These are phyloP conservation scores for Nemania abortiva DNA, from an alignment of 2,329 filamentous ascomycete genomes.

Conservation along the genomic window DNA sequence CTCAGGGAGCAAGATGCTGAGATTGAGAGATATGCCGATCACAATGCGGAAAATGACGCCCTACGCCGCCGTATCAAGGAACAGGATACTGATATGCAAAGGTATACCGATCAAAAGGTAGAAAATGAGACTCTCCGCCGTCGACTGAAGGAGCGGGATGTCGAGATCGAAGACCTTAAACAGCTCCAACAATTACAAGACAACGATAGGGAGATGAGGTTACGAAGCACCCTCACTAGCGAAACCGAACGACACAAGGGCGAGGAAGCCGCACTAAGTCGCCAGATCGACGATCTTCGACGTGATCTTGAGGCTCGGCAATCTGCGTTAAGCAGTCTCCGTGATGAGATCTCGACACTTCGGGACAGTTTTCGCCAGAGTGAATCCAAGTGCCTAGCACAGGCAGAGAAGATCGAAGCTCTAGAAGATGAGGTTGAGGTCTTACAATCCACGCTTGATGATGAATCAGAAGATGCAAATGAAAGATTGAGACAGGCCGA, in stretches of 20 bases:
- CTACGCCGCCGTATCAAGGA: not conserved
- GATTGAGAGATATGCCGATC: not conserved
- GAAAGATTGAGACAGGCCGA: constrained; percentile 60
- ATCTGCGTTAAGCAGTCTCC: constrained; percentile 72
- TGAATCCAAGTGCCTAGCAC: constrained; percentile 70
- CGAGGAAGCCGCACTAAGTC: constrained; percentile 76
- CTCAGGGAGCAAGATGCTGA: not conserved
- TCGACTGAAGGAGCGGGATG: constrained; percentile 53
- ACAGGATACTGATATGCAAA: not conserved
- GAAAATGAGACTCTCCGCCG: not conserved
- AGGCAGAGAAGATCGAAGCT: constrained; percentile 74
- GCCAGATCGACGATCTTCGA: constrained; percentile 81
- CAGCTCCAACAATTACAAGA: constrained; percentile 64
- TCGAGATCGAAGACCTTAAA: constrained; percentile 68
- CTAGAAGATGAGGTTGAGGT: constrained; percentile 83
- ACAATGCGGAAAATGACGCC: not conserved
- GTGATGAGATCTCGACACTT: constrained; percentile 73
- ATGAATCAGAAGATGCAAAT: constrained; percentile 71
- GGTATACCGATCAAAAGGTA: not conserved
- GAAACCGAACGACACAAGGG: constrained; percentile 78
- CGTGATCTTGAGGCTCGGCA: constrained; percentile 77
- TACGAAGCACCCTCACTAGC: constrained; percentile 76
- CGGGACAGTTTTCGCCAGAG: constrained; percentile 78
- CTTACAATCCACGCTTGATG: constrained; percentile 73
- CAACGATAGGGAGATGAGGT: constrained; percentile 63